Percentiles rank a stretch among this genome's conserved stretches.
Conservation (phyloP, 768 basidiomycete species). For the Russula foetens region DNA sequence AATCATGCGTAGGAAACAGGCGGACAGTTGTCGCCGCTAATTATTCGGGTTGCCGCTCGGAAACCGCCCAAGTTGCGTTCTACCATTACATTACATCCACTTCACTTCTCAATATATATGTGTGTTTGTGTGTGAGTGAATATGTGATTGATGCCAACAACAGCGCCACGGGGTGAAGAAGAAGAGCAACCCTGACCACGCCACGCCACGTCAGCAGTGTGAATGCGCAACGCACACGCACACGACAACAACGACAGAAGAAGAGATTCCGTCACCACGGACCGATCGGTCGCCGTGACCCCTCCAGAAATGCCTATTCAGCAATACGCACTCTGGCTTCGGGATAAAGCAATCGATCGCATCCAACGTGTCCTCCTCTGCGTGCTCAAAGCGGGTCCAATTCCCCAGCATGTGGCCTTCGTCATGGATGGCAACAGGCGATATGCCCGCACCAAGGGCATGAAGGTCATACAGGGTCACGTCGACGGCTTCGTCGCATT, state of each 20-base stretch:
- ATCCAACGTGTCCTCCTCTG: constrained; percentile 46
- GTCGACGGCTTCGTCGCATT: constrained; percentile 75
- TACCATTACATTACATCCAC: too few relatives aligned
- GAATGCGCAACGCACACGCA: too few relatives aligned
- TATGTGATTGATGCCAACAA: not conserved
- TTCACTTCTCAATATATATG: too few relatives aligned
- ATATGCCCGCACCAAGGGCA: constrained; percentile 65
- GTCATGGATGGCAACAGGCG: constrained; percentile 97
- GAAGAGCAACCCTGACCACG: not conserved
- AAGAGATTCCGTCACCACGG: not conserved
- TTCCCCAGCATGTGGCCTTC: constrained; percentile 87
- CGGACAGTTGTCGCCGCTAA: too few relatives aligned
- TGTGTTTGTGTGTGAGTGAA: not conserved
- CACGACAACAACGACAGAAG: not conserved
- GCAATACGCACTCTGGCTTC: constrained; percentile 24
- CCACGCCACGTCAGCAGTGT: not conserved
- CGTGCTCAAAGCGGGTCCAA: constrained; percentile 72
- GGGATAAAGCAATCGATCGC: constrained; percentile 14
- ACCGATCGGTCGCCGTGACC: constrained; percentile 1
- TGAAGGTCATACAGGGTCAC: constrained; percentile 72
- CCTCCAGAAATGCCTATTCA: constrained; percentile 1
- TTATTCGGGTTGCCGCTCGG: too few relatives aligned
- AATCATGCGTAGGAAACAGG: too few relatives aligned
- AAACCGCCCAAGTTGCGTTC: too few relatives aligned
- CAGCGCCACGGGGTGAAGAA: not conserved